These are phyloP conservation scores for Rubroboletus satanas DNA, from an alignment of 768 basidiomycete genomes.

Conservation along the genomic window DNA sequence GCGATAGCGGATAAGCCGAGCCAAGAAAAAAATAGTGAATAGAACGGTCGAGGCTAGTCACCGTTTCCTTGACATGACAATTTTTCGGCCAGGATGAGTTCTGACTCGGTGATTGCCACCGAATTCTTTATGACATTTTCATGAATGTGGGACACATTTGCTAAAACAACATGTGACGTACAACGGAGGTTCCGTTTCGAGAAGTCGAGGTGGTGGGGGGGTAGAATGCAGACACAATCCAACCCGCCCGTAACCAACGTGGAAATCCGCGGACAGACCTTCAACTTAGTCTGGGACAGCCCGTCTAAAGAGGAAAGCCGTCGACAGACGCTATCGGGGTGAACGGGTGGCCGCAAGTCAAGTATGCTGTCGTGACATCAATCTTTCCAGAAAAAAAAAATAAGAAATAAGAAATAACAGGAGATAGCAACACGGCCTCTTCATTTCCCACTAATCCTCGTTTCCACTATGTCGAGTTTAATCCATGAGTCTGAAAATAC, in stretches of 20 bases:
- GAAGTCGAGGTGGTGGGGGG: background rate
- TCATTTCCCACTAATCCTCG: background rate
- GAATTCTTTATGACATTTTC: background rate
- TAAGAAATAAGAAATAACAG: background rate
- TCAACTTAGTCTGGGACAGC: no score
- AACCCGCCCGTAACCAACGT: background rate
- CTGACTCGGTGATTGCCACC: background rate
- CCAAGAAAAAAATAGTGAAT: background rate
- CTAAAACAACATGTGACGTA: constrained; percentile 9
- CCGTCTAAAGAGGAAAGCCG: no score
- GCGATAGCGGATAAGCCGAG: background rate
- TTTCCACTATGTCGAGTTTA: background rate
- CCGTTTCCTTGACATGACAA: background rate
- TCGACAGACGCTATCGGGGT: no score
- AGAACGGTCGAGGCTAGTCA: background rate
- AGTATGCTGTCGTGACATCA: background rate
- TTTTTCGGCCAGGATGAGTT: background rate
- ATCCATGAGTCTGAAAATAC: background rate
- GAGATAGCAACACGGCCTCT: background rate
- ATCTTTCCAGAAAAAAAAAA: background rate
- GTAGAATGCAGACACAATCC: background rate
- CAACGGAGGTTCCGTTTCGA: constrained; percentile 2
- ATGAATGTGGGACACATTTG: constrained; percentile 4
- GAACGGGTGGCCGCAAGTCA: background rate
- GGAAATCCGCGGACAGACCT: background rate